Base-by-base conservation (phyloP, 2,329 filamentous ascomycete genomes). In the Laburnicola sp. region DNA sequence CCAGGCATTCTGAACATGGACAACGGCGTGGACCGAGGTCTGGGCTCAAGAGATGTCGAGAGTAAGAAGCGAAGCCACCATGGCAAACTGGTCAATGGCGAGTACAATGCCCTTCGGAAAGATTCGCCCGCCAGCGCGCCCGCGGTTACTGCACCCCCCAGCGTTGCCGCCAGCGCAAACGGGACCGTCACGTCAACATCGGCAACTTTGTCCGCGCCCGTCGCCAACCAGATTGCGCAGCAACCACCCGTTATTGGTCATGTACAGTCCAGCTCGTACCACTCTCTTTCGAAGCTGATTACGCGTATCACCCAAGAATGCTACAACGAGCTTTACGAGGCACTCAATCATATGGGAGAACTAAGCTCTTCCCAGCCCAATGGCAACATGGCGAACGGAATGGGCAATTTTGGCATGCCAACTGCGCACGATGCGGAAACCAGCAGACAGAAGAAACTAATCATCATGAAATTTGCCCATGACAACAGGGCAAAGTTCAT, bases 401-500 rank as follows among this genome's bases (percentile, higher is more conserved):
- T 69, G 6, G 58, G 66, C 27, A 63, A 58, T 6, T 59, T 66
- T 39, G 51, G 41, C 11, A 43, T 51, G 9, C 51, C 72, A 27
- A 72, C 71, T 45, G 54, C 56, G 16, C 64, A 66, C n/a, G 65
- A 60, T 30, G 53, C 60, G 10, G 62, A 67, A 11, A 53, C 60
- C 10, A 73, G 64, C 57, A 60, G 62, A 44, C 58, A 62, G 41
- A 96, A 96, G 75, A 97, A 96, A 74, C 75, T 83, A 26, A 75
- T 79, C 31, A 72, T 97, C 46, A 74, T 96, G 52, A 84, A 88
- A 37, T 96, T 94, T 75, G 85, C 88, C 6, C 87, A 93, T 69
- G 82, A 85, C 22, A 84, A 88, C 65, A 87, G 96, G 66, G 85
- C 87, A 27, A 91, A 90, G 75, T 97, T 95, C 79, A 90, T 96